These are phyloP conservation scores for Asterionellopsis glacialis DNA, from an alignment of 108 stramenopile species.

Conservation along the genomic window DNA sequence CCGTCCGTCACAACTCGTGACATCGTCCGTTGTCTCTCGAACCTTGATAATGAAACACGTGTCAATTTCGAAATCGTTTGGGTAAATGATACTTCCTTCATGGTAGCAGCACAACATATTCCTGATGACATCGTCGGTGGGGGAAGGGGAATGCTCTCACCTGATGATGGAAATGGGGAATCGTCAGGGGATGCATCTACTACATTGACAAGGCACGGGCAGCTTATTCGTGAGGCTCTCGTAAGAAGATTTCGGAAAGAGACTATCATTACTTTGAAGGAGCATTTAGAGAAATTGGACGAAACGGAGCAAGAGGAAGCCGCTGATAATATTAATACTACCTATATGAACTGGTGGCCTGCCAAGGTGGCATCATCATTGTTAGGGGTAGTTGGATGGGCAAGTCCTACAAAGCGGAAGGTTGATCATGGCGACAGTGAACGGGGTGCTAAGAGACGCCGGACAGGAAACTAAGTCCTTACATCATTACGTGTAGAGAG, in stretches of 20 bases:
- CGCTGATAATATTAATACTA: too few relatives aligned
- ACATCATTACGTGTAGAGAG: too few relatives aligned
- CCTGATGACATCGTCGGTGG: too few relatives aligned
- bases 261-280: neutral
- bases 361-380: too few relatives aligned
- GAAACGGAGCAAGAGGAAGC: too few relatives aligned
- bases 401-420: too few relatives aligned
- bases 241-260: neutral
- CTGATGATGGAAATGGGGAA: neutral
- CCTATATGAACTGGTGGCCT: too few relatives aligned
- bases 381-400: too few relatives aligned
- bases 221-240: neutral
- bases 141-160: too few relatives aligned
- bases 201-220: neutral
- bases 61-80: constrained; percentile 77
- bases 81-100: constrained; percentile 67
- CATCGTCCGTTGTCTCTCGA: constrained; percentile 46
- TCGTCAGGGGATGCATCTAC: neutral
- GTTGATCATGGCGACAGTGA: too few relatives aligned
- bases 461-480: too few relatives aligned
- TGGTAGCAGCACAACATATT: constrained; percentile 38
- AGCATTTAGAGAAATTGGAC: neutral
- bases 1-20: constrained; percentile 63
- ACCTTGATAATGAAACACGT: constrained; percentile 25
- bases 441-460: too few relatives aligned